A percentile compares a stretch with the other conserved stretches of the same genome.
Conservation (phyloP, 139 green algal species). For the Chlorella sorokiniana region DNA sequence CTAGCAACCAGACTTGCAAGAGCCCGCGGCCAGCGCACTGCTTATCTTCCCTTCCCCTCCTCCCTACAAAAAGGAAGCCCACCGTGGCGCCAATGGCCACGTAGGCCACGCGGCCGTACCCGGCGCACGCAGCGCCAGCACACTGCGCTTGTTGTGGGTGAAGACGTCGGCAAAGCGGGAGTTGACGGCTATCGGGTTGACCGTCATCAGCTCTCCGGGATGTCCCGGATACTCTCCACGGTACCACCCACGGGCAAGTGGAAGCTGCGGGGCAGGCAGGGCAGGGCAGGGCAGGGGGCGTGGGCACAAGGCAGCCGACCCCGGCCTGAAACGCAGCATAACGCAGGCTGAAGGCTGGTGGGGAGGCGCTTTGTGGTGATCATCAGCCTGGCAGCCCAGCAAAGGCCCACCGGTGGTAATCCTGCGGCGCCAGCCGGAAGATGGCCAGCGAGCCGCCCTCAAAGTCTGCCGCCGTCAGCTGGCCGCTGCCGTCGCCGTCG, state of each 20-base stretch:
- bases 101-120: slow-evolving; percentile 51
- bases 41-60: not conserved
- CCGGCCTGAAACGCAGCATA: too few species aligned
- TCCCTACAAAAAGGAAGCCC: not conserved
- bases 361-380: too few species aligned
- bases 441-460: slow-evolving; percentile 47
- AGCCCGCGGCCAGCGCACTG: not conserved
- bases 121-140: slow-evolving; percentile 36
- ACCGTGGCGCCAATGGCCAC: slow-evolving; percentile 54
- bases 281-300: too few species aligned
- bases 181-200: slow-evolving; percentile 51
- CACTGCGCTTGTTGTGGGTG: slow-evolving; percentile 57
- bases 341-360: too few species aligned
- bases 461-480: slow-evolving; percentile 17
- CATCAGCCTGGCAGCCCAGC: not conserved
- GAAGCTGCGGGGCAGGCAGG: slow-evolving; percentile 7
- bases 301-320: too few species aligned
- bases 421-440: slow-evolving; percentile 46
- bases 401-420: slow-evolving; percentile 50
- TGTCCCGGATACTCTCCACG: slow-evolving; percentile 35
- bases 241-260: slow-evolving; percentile 43
- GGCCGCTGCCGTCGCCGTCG: not conserved
- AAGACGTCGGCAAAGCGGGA: slow-evolving; percentile 52
- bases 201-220: slow-evolving; percentile 47
- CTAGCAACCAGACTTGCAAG: not conserved